phyloP scores from a whole-genome alignment of 2,329 filamentous ascomycete species.

The Epichloe bromicola region DNA sequence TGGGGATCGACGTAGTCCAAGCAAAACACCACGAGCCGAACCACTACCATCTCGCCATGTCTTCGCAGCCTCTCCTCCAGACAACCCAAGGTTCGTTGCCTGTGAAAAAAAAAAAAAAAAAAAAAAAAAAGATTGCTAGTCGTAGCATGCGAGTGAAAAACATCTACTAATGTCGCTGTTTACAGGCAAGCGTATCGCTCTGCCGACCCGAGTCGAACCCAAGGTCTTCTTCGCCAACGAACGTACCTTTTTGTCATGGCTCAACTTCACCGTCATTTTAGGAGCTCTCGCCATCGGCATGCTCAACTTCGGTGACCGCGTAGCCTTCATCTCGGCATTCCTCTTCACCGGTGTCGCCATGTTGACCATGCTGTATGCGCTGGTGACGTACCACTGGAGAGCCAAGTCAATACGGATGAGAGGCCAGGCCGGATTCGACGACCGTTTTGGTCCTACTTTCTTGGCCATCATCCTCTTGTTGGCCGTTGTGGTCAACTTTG shows the following conservation, averaged over 20 bases:
- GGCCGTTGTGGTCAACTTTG: slow-evolving; percentile 93
- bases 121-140: background rate
- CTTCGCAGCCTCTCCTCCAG: slow-evolving; percentile 89
- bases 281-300: slow-evolving; percentile 93
- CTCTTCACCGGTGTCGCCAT: slow-evolving; percentile 92
- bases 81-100: slow-evolving; percentile 64
- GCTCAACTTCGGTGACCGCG: slow-evolving; percentile 91
- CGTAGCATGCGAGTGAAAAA: background rate
- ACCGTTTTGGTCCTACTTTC: slow-evolving; percentile 85
- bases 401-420: slow-evolving; percentile 83
- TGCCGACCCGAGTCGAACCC: slow-evolving; percentile 93
- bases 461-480: slow-evolving; percentile 74
- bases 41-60: slow-evolving; percentile 49
- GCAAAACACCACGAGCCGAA: background rate
- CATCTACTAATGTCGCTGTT: slow-evolving; percentile 9
- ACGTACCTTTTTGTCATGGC: slow-evolving; percentile 97
- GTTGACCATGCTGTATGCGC: slow-evolving; percentile 87
- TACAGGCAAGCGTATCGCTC: slow-evolving; percentile 90
- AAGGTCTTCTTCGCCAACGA: slow-evolving; percentile 99
- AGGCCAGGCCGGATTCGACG: slow-evolving; percentile 92
- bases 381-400: slow-evolving; percentile 94
- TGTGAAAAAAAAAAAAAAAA: background rate
- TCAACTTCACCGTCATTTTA: slow-evolving; percentile 98
- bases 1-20: too few relatives aligned
- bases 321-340: slow-evolving; percentile 86